A percentile compares a stretch with the other conserved stretches of the same genome.
phyloP scores from a whole-genome alignment of 1,284 basidiomycete genomes.

The Tilletia indica region DNA sequence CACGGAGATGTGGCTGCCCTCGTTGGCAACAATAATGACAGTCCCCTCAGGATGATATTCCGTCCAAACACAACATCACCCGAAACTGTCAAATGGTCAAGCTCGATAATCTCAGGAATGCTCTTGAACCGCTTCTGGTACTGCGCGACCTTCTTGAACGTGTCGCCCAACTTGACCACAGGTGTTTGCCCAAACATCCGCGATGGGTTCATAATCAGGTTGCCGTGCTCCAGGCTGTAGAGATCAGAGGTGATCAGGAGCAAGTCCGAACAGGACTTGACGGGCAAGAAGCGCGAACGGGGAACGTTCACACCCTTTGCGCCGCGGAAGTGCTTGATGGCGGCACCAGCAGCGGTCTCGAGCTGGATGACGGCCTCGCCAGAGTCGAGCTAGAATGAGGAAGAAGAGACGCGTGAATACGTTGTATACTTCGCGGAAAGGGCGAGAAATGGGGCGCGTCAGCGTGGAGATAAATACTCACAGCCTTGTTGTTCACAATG shows the following conservation, averaged over 20 bases:
- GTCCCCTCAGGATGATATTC: slow-evolving; percentile 69
- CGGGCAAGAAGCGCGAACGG: slow-evolving; percentile 93
- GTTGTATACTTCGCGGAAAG: neutral
- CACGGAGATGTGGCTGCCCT: slow-evolving; percentile 82
- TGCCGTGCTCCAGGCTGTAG: slow-evolving; percentile 91
- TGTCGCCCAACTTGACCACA: slow-evolving; percentile 92
- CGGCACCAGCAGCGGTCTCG: slow-evolving; percentile 95
- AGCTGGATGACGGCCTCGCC: slow-evolving; percentile 83
- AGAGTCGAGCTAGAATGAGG: slow-evolving; percentile 31
- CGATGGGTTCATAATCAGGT: slow-evolving; percentile 71
- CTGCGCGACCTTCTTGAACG: slow-evolving; percentile 77
- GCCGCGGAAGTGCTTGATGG: slow-evolving; percentile 89
- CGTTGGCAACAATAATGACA: slow-evolving; percentile 73
- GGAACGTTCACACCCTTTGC: slow-evolving; percentile 98
- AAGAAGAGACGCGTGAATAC: neutral
- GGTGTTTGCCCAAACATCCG: slow-evolving; percentile 73
- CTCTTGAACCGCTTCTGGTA: slow-evolving; percentile 98
- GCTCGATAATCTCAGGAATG: slow-evolving; percentile 77
- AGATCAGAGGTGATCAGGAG: slow-evolving; percentile 95
- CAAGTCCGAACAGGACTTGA: slow-evolving; percentile 67
- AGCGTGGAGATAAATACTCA: slow-evolving; percentile 45
- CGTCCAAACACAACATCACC: slow-evolving; percentile 95
- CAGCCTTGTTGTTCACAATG: slow-evolving; percentile 84
- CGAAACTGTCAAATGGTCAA: slow-evolving; percentile 94
- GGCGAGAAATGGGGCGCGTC: too few relatives aligned